These are phyloP conservation scores for Edaphochlamys debaryana DNA, from an alignment of 139 green algal genomes.

Conservation along the genomic window DNA sequence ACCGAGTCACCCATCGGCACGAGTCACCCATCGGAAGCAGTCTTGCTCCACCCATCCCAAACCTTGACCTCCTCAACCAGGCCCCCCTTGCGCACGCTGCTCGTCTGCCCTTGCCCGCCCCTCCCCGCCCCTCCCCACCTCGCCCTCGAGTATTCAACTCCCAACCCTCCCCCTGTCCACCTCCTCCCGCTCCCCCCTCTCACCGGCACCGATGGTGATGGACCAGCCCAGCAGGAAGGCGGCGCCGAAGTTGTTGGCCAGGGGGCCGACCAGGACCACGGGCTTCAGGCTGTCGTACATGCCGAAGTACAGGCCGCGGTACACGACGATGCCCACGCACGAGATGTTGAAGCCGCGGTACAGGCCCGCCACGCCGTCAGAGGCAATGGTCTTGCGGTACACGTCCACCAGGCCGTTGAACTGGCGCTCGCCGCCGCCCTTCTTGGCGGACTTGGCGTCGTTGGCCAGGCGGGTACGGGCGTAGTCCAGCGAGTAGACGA, in stretches of 20 bases:
- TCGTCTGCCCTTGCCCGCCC: too few species aligned
- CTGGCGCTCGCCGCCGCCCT: conserved; percentile 57
- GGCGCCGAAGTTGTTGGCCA: conserved; percentile 64
- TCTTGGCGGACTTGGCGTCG: conserved; percentile 83
- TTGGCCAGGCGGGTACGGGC: conserved; percentile 97
- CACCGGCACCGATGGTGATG: conserved; percentile 68
- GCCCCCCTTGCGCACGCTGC: too few species aligned
- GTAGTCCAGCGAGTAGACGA: conserved; percentile 99
- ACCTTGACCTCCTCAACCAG: too few species aligned
- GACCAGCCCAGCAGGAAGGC: conserved; percentile 70
- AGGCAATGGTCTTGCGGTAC: conserved; percentile 82
- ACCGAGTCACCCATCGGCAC: too few species aligned
- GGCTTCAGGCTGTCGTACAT: conserved; percentile 98
- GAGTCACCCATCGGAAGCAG: too few species aligned
- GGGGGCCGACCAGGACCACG: conserved; percentile 70
- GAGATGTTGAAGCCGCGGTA: conserved; percentile 85
- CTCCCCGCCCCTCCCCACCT: too few species aligned
- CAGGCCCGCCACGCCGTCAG: conserved; percentile 66
- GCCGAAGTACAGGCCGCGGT: conserved; percentile 99
- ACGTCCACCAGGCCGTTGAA: conserved; percentile 91
- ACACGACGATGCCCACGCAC: conserved; percentile 98
- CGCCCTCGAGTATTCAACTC: too few species aligned
- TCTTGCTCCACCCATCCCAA: too few species aligned
- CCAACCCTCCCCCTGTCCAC: too few species aligned
- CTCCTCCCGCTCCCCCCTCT: too few species aligned